Evolutionary conservation across 208 protist species (phyloP).

Genomic region (Trypanosoma vivax): DNA sequence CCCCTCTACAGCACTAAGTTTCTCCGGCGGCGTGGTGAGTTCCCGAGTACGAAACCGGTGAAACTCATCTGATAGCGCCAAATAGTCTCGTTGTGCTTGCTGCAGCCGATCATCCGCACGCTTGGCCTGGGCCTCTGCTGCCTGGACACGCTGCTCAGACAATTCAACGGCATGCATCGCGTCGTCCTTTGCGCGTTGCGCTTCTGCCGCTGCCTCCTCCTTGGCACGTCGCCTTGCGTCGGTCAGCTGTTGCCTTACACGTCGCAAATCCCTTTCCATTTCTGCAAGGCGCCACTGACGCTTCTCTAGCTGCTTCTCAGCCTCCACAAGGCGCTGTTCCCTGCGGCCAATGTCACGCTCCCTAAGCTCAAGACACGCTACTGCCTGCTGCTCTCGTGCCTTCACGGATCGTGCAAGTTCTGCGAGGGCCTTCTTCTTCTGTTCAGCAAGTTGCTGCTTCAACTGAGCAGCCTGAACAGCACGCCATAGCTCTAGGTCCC

Average conservation of each 20-base stretch:
- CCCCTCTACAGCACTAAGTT: neutral
- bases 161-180: constrained; percentile 25
- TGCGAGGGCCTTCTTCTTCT: constrained; percentile 31
- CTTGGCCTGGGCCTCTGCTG: constrained; percentile 47
- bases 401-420: constrained; percentile 29
- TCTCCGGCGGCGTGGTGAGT: constrained; percentile 20
- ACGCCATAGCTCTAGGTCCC: constrained; percentile 87
- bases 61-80: constrained; percentile 64
- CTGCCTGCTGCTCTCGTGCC: constrained; percentile 27
- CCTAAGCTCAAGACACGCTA: constrained; percentile 18
- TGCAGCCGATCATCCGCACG: constrained; percentile 65
- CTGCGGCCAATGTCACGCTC: constrained; percentile 23
- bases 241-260: constrained; percentile 49
- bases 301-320: constrained; percentile 30
- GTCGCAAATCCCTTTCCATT: constrained; percentile 49
- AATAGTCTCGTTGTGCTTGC: constrained; percentile 58
- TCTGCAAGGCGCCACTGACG: constrained; percentile 31
- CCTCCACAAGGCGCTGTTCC: constrained; percentile 30
- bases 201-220: constrained; percentile 63
- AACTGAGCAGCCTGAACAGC: constrained; percentile 68
- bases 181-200: constrained; percentile 71
- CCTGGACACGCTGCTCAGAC: constrained; percentile 29
- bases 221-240: constrained; percentile 64
- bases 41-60: constrained; percentile 50
- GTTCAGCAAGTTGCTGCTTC: constrained; percentile 41